A percentile compares a stretch with the other conserved stretches of the same genome.
phyloP scores from a whole-genome alignment of 495 filamentous ascomycete species.

The Penicillium paxilli region DNA sequence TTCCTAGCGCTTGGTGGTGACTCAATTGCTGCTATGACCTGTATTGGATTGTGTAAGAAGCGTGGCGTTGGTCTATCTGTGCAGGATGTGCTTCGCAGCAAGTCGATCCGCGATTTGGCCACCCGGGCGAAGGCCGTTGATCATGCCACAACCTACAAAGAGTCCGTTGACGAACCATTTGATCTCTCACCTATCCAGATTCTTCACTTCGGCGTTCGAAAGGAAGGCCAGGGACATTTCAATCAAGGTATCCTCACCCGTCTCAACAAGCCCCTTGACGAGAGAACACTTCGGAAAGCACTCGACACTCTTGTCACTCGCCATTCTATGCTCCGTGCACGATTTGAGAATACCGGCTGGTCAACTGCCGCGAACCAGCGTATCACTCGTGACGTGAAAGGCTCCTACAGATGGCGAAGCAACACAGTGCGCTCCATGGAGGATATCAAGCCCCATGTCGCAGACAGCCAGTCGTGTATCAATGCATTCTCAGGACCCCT shows the following conservation, averaged over 20 bases:
- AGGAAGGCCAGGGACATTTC: conserved; percentile 64
- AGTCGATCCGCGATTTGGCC: conserved; percentile 46
- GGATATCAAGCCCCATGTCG: conserved; percentile 30
- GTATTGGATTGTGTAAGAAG: conserved; percentile 52
- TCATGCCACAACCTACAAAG: conserved; percentile 33
- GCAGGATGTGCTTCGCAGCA: conserved; percentile 48
- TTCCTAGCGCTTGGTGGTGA: conserved; percentile 69
- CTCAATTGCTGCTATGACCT: conserved; percentile 70
- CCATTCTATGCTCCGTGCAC: conserved; percentile 75
- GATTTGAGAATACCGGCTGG: conserved; percentile 44
- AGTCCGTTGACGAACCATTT: conserved; percentile 51
- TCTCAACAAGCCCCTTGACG: conserved; percentile 48
- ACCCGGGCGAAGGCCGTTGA: conserved; percentile 31
- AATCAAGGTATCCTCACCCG: conserved; percentile 69
- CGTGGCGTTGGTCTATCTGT: conserved; percentile 56
- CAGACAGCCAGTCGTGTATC: conserved; percentile 43
- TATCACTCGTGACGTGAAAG: conserved; percentile 36
- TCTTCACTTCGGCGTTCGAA: conserved; percentile 60
- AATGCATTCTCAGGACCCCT: conserved; percentile 45
- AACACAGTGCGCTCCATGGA: conserved; percentile 24
- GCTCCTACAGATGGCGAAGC: conserved; percentile 36
- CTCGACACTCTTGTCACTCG: conserved; percentile 59
- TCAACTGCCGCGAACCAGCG: conserved; percentile 34
- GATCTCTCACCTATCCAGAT: conserved; percentile 71
- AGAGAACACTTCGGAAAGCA: conserved; percentile 50